Evolutionary conservation across 108 stramenopile species (phyloP).

Genomic region (Skeletonema potamos): DNA sequence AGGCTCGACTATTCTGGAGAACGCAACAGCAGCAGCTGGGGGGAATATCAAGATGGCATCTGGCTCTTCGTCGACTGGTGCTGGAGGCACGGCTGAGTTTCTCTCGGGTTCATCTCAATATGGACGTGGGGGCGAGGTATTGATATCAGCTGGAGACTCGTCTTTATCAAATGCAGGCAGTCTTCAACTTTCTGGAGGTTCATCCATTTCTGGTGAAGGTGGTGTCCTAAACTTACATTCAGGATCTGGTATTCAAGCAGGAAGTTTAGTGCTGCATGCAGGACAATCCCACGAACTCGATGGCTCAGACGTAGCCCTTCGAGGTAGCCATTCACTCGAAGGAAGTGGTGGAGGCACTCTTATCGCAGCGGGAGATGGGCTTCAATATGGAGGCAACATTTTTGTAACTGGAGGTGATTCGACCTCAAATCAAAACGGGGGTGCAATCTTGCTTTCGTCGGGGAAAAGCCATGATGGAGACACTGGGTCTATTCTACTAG

Average conservation of each 20-base stretch:
- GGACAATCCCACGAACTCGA: neutral
- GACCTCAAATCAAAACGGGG: neutral
- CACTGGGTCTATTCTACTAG: neutral
- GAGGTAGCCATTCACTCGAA: neutral
- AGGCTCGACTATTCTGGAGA: neutral
- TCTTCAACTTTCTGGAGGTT: neutral
- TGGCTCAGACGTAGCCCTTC: neutral
- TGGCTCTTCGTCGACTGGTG: constrained; percentile 18
- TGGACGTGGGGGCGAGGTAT: neutral
- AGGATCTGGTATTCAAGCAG: neutral
- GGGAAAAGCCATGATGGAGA: neutral
- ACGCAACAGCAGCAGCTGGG: neutral
- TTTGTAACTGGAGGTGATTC: neutral
- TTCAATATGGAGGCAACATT: neutral
- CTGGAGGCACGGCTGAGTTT: neutral
- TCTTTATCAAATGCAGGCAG: neutral
- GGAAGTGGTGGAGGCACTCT: neutral
- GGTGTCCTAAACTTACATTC: neutral
- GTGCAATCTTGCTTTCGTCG: neutral
- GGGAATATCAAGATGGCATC: constrained; percentile 2
- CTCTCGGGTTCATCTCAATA: neutral
- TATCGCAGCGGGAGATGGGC: neutral
- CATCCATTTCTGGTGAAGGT: neutral
- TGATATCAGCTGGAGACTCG: neutral
- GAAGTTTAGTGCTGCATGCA: neutral